Conservation (phyloP, 23 red algal species). For the Gracilaria vermiculophylla region DNA sequence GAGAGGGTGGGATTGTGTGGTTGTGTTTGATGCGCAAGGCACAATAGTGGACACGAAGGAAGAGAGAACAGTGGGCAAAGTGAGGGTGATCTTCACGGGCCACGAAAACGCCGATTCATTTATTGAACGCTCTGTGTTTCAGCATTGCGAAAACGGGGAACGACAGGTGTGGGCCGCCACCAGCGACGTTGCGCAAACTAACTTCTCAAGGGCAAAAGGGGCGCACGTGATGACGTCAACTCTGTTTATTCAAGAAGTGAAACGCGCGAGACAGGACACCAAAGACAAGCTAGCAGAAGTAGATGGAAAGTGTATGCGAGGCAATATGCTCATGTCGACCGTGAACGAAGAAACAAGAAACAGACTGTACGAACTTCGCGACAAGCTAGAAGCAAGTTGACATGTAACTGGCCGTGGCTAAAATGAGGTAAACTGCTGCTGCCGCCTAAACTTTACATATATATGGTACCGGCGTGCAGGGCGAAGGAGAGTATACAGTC, state of each 20-base stretch:
- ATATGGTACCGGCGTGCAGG: background rate
- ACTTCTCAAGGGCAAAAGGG: slow-evolving; percentile 43
- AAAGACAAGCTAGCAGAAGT: background rate
- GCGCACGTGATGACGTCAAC: slow-evolving; percentile 68
- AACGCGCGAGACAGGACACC: slow-evolving; percentile 32
- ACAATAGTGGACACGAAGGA: slow-evolving; percentile 1
- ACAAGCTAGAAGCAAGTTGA: slow-evolving; percentile 16
- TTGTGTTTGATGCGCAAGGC: slow-evolving; percentile 72
- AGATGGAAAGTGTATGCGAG: slow-evolving; percentile 24
- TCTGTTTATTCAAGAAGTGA: slow-evolving; percentile 73
- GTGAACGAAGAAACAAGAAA: slow-evolving; percentile 53
- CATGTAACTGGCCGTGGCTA: background rate
- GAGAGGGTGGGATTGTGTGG: slow-evolving; percentile 70
- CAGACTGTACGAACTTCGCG: slow-evolving; percentile 60
- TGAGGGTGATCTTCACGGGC: slow-evolving; percentile 69
- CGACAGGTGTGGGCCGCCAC: slow-evolving; percentile 80
- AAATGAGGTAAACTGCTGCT: background rate
- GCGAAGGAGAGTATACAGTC: background rate
- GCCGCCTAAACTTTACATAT: background rate
- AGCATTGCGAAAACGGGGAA: slow-evolving; percentile 16
- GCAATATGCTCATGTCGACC: slow-evolving; percentile 62
- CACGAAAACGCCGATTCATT: slow-evolving; percentile 62
- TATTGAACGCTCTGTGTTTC: slow-evolving; percentile 55
- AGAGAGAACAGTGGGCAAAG: background rate
- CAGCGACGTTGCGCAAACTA: slow-evolving; percentile 42